Percentiles rank a stretch among this genome's conserved stretches.
phyloP scores from a whole-genome alignment of 805 yeast species.

The Isabelozyma gotoi region DNA sequence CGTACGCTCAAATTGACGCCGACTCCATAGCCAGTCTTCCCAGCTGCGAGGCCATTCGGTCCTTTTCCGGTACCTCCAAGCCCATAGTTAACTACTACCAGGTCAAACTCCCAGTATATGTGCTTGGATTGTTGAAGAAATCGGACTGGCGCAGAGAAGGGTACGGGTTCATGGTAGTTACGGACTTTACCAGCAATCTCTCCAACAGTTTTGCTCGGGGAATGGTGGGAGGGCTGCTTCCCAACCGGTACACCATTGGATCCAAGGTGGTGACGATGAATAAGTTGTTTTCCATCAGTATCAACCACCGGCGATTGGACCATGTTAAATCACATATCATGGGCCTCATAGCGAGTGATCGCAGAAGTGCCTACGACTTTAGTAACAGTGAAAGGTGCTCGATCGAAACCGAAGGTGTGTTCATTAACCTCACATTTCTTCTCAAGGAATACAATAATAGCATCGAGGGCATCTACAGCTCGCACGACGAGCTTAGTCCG shows the following conservation, averaged over 20 bases:
- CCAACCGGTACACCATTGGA: neutral
- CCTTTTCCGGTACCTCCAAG: neutral
- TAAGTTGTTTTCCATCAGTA: slow-evolving; percentile 6
- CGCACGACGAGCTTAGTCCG: slow-evolving; percentile 1
- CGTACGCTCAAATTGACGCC: neutral
- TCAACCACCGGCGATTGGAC: slow-evolving; percentile 4
- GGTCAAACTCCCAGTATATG: slow-evolving; percentile 10
- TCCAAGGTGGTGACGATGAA: neutral
- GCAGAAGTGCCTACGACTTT: slow-evolving; percentile 7
- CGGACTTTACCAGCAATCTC: slow-evolving; percentile 10
- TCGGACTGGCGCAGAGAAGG: slow-evolving; percentile 7
- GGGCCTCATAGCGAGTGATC: slow-evolving; percentile 2
- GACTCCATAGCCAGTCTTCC: slow-evolving; percentile 7
- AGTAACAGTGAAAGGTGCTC: slow-evolving; percentile 5
- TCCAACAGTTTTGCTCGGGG: neutral
- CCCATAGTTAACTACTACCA: slow-evolving; percentile 1
- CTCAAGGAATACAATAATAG: slow-evolving; percentile 8
- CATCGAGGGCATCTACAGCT: slow-evolving; percentile 8
- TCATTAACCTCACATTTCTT: slow-evolving; percentile 7
- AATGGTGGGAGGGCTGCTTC: neutral
- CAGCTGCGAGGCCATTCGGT: slow-evolving; percentile 1
- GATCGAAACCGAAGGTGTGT: slow-evolving; percentile 9
- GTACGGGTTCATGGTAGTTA: slow-evolving; percentile 10
- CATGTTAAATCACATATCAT: slow-evolving; percentile 2
- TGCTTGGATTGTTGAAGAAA: slow-evolving; percentile 7